These are phyloP conservation scores for Boletus smithii DNA, from an alignment of 1,284 basidiomycete species.

Conservation along the genomic window DNA sequence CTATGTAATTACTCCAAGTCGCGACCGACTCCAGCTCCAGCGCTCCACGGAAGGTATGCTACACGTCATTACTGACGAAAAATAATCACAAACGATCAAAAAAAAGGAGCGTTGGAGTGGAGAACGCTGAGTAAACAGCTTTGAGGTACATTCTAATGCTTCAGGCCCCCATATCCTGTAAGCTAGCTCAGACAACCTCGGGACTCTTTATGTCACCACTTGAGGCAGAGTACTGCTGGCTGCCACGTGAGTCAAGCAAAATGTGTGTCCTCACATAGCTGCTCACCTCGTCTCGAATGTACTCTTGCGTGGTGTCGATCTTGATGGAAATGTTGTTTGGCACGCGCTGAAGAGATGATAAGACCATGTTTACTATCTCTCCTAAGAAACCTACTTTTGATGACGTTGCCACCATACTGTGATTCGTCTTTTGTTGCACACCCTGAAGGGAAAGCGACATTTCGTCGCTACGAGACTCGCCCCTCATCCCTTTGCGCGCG, in stretches of 20 bases:
- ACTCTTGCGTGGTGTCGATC: constrained; percentile 34
- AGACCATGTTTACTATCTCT: not conserved
- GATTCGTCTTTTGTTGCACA: constrained; percentile 26
- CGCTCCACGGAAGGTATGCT: constrained; percentile 18
- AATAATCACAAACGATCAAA: constrained; percentile 9
- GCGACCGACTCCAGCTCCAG: constrained; percentile 18
- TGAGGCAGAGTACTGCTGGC: constrained; percentile 21
- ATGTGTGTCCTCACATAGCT: not conserved
- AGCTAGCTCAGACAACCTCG: constrained; percentile 16
- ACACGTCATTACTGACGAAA: constrained; percentile 14
- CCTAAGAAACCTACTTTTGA: constrained; percentile 14
- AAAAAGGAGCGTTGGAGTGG: constrained; percentile 7
- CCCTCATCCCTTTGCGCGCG: constrained; percentile 41
- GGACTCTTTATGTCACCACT: constrained; percentile 19
- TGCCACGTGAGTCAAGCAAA: constrained; percentile 2
- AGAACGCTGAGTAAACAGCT: not conserved
- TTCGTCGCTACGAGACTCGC: constrained; percentile 25
- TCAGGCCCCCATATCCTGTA: not conserved
- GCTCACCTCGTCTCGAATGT: constrained; percentile 30
- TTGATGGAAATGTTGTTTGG: constrained; percentile 36
- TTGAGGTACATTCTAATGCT: constrained; percentile 5
- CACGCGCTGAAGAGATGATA: constrained; percentile 16
- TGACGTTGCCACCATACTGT: constrained; percentile 18
- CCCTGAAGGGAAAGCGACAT: constrained; percentile 36
- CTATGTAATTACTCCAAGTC: constrained; percentile 3